Evolutionary conservation across 2,329 filamentous ascomycete genomes (phyloP).

Genomic region (Dothideomycetes sp.): DNA sequence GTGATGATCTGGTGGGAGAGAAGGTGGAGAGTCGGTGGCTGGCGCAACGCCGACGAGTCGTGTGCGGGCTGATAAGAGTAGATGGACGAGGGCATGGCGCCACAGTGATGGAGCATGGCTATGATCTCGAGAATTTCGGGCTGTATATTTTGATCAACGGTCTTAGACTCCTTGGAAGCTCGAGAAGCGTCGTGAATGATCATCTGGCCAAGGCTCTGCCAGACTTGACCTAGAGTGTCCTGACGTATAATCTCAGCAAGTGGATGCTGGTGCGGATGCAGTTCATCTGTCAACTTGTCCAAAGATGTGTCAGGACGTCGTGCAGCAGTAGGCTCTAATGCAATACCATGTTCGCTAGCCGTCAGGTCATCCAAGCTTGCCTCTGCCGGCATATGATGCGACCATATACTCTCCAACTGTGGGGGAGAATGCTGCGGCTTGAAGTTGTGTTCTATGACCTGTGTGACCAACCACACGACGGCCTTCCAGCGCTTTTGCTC

Average conservation of each 20-base stretch:
- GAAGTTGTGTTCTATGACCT: slow-evolving; percentile 28
- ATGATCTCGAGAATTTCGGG: slow-evolving; percentile 39
- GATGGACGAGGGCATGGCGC: slow-evolving; percentile 38
- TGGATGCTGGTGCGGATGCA: background rate
- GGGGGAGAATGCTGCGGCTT: too few relatives aligned
- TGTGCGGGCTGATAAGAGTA: slow-evolving; percentile 31
- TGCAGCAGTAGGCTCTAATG: background rate
- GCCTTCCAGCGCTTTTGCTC: slow-evolving; percentile 34
- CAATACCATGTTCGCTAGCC: background rate
- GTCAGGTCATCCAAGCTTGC: background rate
- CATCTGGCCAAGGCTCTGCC: slow-evolving; percentile 38
- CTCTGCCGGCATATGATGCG: too few relatives aligned
- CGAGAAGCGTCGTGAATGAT: slow-evolving; percentile 29
- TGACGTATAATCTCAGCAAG: slow-evolving; percentile 17
- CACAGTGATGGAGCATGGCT: slow-evolving; percentile 38
- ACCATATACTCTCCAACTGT: too few relatives aligned
- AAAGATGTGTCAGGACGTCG: slow-evolving; percentile 5
- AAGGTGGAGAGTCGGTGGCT: slow-evolving; percentile 40
- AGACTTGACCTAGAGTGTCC: slow-evolving; percentile 36
- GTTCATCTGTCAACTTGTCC: slow-evolving; percentile 19
- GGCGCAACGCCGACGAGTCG: slow-evolving; percentile 31
- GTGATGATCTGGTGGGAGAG: slow-evolving; percentile 41
- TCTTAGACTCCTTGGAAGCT: slow-evolving; percentile 13
- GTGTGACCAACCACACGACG: slow-evolving; percentile 38
- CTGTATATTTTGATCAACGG: slow-evolving; percentile 25